Conservation (phyloP, 495 filamentous ascomycete species). For the Aspergillus bertholletiae region DNA sequence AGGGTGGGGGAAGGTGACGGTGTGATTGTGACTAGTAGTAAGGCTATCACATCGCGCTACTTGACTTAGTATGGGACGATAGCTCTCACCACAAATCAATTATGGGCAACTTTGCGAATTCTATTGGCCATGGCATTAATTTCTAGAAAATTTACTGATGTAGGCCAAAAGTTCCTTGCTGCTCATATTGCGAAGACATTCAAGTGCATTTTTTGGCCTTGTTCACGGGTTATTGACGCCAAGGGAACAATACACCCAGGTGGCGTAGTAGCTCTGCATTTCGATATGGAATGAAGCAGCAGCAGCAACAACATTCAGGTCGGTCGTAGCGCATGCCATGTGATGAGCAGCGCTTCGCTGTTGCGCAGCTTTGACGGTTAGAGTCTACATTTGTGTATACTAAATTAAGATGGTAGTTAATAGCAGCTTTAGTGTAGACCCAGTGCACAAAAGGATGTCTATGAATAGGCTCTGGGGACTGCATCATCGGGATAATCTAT, state of each 20-base stretch:
- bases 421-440: neutral
- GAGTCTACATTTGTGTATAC: neutral
- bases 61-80: neutral
- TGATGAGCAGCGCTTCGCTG: neutral
- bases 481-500: constrained; percentile 2
- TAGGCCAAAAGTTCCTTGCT: no score
- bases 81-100: neutral
- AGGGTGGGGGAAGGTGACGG: neutral
- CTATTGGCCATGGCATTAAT: neutral
- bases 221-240: no score
- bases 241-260: no score
- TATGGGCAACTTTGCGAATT: neutral
- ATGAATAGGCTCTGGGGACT: neutral
- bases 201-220: no score
- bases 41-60: neutral
- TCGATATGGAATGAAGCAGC: no score
- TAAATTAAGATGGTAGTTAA: neutral
- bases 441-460: neutral
- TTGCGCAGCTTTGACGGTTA: neutral
- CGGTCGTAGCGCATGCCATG: neutral
- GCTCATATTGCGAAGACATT: no score
- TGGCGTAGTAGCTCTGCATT: no score
- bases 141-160: no score
- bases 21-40: constrained; percentile 4
- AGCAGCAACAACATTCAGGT: no score